Base-by-base conservation (phyloP, 2,329 filamentous ascomycete genomes). In the Lachnellula willkommii region DNA sequence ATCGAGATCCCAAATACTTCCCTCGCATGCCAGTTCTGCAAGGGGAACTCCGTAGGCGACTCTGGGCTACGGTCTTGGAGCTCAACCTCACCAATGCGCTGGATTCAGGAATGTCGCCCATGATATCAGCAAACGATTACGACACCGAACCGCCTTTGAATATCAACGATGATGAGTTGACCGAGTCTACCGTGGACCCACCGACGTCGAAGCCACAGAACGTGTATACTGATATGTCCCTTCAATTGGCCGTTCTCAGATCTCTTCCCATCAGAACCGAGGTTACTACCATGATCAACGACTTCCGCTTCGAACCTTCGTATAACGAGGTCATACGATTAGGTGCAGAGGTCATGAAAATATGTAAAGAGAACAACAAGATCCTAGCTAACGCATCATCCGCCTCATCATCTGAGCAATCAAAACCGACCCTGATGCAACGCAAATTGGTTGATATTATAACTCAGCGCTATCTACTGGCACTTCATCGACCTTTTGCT, bases 61-160 rank as follows among this genome's bases (percentile, higher is more conserved):
- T 84, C 1, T 84, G 81, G 82, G 75, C 77, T 6, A 80, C 79
- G 0, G 74, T 82, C 11, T 55, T 83, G 5, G 80, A 84, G 63
- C 66, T 83, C 2, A 75, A 77, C n/a, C 54, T 83, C 12, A 77
- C 81, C 62, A 71, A 74, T 1, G 74, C 77, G 20, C 68, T 81
- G 24, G 76, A 79, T 54, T 74, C 77, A 0, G 80, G 80, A 0
- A 76, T 77, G 1, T 74, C 75, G 2, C 77, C 79, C 2, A 68
- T 81, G 7, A 68, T 82, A 7, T 71, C 74, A 0, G 51, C 66
- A 0, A 64, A 73, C 8, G 76, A 81, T 52, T 82, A 75, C 54
- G 80, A 84, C 56, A 77, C 78, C 0, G 70, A 69, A 9, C 70
- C 73, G 1, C 80, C 81, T 0, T 70, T 73, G 0, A 79, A 83